Evolutionary conservation across 345 rosid species (phyloP).

Genomic region (Cochlearia excelsa): DNA sequence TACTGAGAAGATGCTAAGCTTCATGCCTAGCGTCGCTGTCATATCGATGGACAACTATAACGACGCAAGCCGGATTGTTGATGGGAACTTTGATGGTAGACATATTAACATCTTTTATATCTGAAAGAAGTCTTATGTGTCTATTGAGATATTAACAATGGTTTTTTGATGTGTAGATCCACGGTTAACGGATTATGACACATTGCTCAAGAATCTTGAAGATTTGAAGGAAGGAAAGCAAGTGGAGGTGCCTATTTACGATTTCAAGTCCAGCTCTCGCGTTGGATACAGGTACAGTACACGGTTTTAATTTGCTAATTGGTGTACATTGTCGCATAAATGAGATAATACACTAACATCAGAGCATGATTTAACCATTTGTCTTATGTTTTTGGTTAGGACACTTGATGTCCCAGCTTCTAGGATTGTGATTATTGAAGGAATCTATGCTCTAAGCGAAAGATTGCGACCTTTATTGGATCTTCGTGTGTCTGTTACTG

Average conservation of each 20-base stretch:
- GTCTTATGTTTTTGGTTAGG: conserved; percentile 42
- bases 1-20: conserved; percentile 83
- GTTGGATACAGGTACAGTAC: conserved; percentile 73
- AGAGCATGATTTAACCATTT: too few species aligned
- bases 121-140: not conserved
- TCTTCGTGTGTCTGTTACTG: conserved; percentile 85
- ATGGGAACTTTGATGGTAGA: conserved; percentile 92
- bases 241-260: conserved; percentile 85
- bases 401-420: conserved; percentile 88
- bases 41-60: conserved; percentile 96
- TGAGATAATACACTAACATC: too few species aligned
- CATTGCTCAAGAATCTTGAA: conserved; percentile 71
- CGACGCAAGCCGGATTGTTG: conserved; percentile 84
- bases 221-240: conserved; percentile 81
- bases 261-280: conserved; percentile 90
- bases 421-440: conserved; percentile 87
- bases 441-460: conserved; percentile 93
- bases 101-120: not conserved
- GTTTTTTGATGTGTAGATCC: conserved; percentile 59
- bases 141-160: conserved; percentile 4
- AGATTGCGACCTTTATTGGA: conserved; percentile 81
- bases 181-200: conserved; percentile 89
- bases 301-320: not conserved
- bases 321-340: conserved; percentile 1
- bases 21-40: conserved; percentile 82